A percentile compares a stretch with the other conserved stretches of the same genome.
These are phyloP conservation scores for Populus alba DNA, from an alignment of 345 rosid species.

Conservation along the genomic window DNA sequence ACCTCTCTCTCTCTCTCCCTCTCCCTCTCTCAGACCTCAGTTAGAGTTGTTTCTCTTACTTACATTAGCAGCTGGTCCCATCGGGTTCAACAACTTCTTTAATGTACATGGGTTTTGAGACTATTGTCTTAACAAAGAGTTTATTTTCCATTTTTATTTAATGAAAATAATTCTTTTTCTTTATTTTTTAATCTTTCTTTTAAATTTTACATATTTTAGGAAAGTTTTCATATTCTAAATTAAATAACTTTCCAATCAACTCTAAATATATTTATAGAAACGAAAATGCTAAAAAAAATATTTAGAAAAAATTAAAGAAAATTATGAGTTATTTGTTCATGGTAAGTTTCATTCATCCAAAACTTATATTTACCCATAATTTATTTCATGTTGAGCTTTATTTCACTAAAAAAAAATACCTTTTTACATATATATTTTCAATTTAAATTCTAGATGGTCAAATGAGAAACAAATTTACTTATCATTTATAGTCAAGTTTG, in stretches of 20 bases:
- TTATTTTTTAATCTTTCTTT: neutral
- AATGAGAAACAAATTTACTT: neutral
- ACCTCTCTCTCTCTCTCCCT: neutral
- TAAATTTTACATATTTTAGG: neutral
- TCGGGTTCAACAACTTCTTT: slow-evolving; percentile 7
- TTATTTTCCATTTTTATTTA: neutral
- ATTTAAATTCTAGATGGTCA: too few species aligned
- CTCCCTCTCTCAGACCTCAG: neutral
- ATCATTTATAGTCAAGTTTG: neutral
- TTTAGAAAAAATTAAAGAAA: too few species aligned
- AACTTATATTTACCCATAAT: too few species aligned
- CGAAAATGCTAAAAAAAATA: too few species aligned
- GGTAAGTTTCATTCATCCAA: too few species aligned
- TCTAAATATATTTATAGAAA: too few species aligned
- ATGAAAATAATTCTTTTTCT: neutral
- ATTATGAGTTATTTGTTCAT: too few species aligned
- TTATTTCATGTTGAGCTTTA: too few species aligned
- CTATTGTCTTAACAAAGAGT: neutral
- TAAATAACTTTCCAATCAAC: neutral
- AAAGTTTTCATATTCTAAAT: neutral
- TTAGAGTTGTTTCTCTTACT: neutral
- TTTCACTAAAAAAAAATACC: too few species aligned
- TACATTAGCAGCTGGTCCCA: slow-evolving; percentile 11
- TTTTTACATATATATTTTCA: too few species aligned
- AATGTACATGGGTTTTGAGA: neutral